Percentiles rank a stretch among this genome's conserved stretches.
Evolutionary conservation across 2,329 filamentous ascomycete genomes (phyloP).

Genomic region (Daldinia sp.): DNA sequence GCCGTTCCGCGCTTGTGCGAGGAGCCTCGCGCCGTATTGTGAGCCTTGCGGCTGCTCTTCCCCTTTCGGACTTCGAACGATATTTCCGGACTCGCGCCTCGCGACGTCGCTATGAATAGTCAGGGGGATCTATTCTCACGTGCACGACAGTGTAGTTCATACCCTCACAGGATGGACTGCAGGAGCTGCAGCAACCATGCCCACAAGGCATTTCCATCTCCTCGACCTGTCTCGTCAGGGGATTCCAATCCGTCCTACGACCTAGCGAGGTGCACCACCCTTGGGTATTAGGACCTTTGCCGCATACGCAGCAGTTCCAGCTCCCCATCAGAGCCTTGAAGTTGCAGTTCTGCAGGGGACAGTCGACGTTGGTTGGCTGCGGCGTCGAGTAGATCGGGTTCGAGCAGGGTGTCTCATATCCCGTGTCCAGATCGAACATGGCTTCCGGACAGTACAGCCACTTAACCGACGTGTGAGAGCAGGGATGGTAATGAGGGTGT

Average conservation of each 20-base stretch:
- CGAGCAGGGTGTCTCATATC: constrained; percentile 59
- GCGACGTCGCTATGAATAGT: constrained; percentile 45
- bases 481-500: constrained; percentile 61
- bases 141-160: background rate
- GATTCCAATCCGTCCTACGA: constrained; percentile 39
- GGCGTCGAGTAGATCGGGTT: constrained; percentile 58
- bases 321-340: constrained; percentile 58
- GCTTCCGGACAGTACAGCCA: constrained; percentile 63
- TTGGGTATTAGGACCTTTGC: constrained; percentile 58
- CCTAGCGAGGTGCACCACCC: constrained; percentile 61
- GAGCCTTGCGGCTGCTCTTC: constrained; percentile 50
- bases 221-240: constrained; percentile 44
- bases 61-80: constrained; percentile 51
- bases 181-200: constrained; percentile 62
- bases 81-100: constrained; percentile 48
- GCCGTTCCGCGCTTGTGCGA: constrained; percentile 36
- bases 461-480: constrained; percentile 62
- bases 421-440: constrained; percentile 58
- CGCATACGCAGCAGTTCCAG: constrained; percentile 65
- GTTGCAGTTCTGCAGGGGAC: constrained; percentile 60
- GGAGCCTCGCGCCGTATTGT: constrained; percentile 41
- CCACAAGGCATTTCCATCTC: constrained; percentile 55
- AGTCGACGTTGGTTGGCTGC: constrained; percentile 55
- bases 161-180: constrained; percentile 54
- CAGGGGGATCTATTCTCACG: constrained; percentile 10